These are phyloP conservation scores for Tulasnella sp. DNA, from an alignment of 768 basidiomycete species.

Conservation along the genomic window DNA sequence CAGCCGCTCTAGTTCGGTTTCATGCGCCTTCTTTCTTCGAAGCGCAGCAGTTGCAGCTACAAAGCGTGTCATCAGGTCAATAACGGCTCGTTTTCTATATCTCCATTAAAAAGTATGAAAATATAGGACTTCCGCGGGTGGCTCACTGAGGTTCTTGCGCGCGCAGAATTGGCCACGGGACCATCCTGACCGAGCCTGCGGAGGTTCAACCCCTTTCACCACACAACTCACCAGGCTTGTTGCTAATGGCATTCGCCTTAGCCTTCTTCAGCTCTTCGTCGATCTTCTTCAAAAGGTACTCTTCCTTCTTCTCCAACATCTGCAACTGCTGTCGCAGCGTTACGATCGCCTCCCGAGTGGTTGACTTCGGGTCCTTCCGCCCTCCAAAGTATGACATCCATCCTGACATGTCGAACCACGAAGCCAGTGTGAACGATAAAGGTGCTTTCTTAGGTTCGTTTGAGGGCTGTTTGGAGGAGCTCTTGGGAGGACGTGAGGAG, in stretches of 20 bases:
- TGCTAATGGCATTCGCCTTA: constrained; percentile 82
- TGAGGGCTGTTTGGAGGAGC: neutral
- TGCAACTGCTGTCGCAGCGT: constrained; percentile 85
- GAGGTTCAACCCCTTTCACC: neutral
- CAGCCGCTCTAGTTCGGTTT: constrained; percentile 77
- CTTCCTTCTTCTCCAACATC: constrained; percentile 99
- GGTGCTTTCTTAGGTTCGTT: neutral
- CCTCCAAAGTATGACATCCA: constrained; percentile 87
- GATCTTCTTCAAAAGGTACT: constrained; percentile 91
- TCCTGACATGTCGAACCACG: constrained; percentile 33
- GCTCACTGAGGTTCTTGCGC: neutral
- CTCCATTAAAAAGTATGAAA: neutral
- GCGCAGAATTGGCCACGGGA: neutral
- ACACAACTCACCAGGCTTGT: constrained; percentile 74
- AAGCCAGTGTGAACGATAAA: neutral
- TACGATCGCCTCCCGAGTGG: constrained; percentile 89
- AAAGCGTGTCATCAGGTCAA: neutral
- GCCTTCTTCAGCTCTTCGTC: constrained; percentile 92
- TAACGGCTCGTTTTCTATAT: neutral
- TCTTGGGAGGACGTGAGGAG: neutral
- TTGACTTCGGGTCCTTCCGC: constrained; percentile 70
- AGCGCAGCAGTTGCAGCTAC: constrained; percentile 83
- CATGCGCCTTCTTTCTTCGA: constrained; percentile 86
- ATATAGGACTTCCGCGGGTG: neutral
- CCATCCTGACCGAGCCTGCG: neutral